These are phyloP conservation scores for Dactylis glomerata DNA, from an alignment of 176 grass and related monocot genomes.

Conservation along the genomic window DNA sequence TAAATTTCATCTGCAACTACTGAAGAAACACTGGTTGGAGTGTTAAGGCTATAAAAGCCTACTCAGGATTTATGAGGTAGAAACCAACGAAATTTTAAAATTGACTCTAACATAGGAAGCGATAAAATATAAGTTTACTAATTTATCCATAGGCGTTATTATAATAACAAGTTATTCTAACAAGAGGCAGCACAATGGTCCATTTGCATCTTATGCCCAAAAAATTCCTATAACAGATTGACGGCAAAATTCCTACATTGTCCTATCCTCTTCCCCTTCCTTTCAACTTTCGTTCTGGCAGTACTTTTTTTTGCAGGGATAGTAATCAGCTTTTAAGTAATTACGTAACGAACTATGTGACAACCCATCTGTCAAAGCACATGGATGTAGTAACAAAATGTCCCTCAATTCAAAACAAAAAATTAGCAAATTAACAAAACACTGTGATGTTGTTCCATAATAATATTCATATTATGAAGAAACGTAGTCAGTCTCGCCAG, in stretches of 20 bases:
- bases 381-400: neutral
- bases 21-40: neutral
- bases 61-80: slow-evolving; percentile 12
- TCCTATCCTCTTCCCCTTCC: neutral
- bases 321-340: neutral
- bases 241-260: neutral
- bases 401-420: neutral
- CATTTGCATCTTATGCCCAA: slow-evolving; percentile 5
- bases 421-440: neutral
- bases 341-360: neutral
- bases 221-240: neutral
- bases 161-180: neutral
- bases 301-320: neutral
- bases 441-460: neutral
- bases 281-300: neutral
- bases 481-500: neutral
- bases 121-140: neutral
- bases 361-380: neutral
- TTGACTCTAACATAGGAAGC: neutral
- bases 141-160: neutral
- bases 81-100: neutral
- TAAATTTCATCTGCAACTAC: neutral
- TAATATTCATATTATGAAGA: neutral
- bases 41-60: neutral
- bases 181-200: neutral